Conservation (phyloP, 257 asterid species). For the Gentiana dahurica region DNA sequence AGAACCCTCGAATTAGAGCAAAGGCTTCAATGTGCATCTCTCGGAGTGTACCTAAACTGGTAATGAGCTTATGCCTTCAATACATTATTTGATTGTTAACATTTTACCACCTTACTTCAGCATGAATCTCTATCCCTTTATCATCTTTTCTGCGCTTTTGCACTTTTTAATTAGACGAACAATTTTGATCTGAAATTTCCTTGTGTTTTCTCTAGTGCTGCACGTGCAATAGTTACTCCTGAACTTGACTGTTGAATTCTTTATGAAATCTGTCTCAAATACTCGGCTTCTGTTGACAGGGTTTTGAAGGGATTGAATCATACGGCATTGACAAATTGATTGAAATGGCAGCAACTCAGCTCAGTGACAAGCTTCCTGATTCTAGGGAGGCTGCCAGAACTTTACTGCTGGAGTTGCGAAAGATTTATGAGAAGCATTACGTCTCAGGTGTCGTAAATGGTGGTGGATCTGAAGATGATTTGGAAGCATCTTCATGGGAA, state of each 20-base stretch:
- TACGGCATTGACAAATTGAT: constrained; percentile 76
- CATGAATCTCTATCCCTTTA: too few relatives aligned
- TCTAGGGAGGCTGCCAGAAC: constrained; percentile 91
- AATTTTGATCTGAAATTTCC: too few relatives aligned
- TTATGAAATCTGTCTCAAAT: not conserved
- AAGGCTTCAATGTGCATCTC: constrained; percentile 79
- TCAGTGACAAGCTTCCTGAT: constrained; percentile 81
- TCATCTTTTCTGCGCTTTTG: too few relatives aligned
- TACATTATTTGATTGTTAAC: not conserved
- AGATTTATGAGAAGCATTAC: constrained; percentile 40
- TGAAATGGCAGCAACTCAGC: constrained; percentile 79
- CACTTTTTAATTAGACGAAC: too few relatives aligned
- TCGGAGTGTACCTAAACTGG: constrained; percentile 58
- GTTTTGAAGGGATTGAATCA: constrained; percentile 58
- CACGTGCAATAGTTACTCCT: too few relatives aligned
- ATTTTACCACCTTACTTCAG: too few relatives aligned
- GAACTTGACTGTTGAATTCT: too few relatives aligned
- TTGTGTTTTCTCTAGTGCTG: too few relatives aligned
- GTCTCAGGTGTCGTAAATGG: constrained; percentile 12
- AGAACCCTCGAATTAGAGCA: constrained; percentile 91
- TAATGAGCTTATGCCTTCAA: constrained; percentile 21
- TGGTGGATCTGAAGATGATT: constrained; percentile 33
- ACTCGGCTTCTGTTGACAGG: constrained; percentile 30
- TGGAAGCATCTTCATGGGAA: constrained; percentile 55
- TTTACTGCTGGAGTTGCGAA: constrained; percentile 61